Base-by-base conservation (phyloP, 345 rosid species). In the Linum usitatissimum region DNA sequence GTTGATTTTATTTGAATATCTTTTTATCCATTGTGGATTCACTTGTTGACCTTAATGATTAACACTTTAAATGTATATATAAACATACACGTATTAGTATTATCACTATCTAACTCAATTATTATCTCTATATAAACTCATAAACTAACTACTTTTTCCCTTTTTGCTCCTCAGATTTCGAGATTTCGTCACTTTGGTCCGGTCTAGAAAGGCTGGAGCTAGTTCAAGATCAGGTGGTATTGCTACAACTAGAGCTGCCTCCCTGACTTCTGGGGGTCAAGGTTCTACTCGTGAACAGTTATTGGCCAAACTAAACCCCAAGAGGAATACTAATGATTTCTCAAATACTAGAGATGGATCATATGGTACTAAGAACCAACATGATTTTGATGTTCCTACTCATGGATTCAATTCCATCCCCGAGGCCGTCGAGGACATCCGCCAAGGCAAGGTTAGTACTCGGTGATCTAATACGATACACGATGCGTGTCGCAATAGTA, bases 371-470 rank as follows among this genome's bases (percentile, higher is more conserved):
- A 74, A 75, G 70, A 85, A 83, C 64, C 93, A 86, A 58, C 74
- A 70, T 63, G 89, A 91, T 68, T 68, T 91, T 3, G 90, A 86
- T 73, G 70, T 57, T 45, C 93, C 89, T 30, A 80, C 85, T 0
- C 72, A 75, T 20, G 93, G 91, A 31, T 86, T 86, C 77, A 70
- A 83, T 62, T 81, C 94, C 53, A 75, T 91, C 40, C 70, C 77
- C 0, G 88, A 91, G 76, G 96, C 97, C 59, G 72, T 87, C 39
- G 90, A 86, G 64, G 90, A 91, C 71, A 77, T 86, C 74, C 76
- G 83, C 59, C 85, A 73, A 20, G 91, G 97, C 9, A 91, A 91
- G 84, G 92, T 84, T 73, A 65, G 79, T 45, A 45, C 3, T 8
- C 17, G 14, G 2, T 34, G 15, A n/a, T 57, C 39, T 13, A 38